Evolutionary conservation across 768 basidiomycete species (phyloP), one percentile per base, ranked within the genome.

Genomic region (Suillus fuscotomentosus): DNA sequence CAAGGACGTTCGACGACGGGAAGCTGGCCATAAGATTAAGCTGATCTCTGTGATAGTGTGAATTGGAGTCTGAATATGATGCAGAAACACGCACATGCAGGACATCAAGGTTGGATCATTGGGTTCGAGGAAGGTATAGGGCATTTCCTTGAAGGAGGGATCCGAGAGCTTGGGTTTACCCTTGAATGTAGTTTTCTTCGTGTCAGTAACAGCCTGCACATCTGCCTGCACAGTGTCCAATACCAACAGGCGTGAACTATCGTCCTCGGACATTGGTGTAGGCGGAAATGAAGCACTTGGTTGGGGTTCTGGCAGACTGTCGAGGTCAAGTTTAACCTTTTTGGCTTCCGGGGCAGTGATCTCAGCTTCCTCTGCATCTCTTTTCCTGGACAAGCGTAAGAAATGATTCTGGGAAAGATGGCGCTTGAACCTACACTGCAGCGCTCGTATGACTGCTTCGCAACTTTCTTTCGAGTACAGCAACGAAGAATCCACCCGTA

Each of bases 401-500:
- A 27, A 62, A 7, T 39, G 38, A 3, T 20, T 31, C 15, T 60
- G 22, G 14, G 24, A 2, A 43, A 8, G 20, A 17, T 24, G 39
- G 48, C n/a, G 1, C 11, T 34, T 55, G 14, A 20, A 3, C 61
- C 61, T 61, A 75, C 75, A 64, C 60, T 54, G 62, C 55, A 5
- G 27, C 67, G 34, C 47, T 64, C n/a, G 59, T 42, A 3, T 57
- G 36, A 6, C 48, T 36, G 2, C 67, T 63, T 39, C 34, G 64
- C 17, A 68, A 65, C 61, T 78, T 84, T 71, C 82, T 85, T 72
- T 90, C 84, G 42, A 98, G 75, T 0, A 97, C 91, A 13, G 95
- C 95, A n/a, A 99, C 88, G 72, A 97, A 99, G 78, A 99, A 99
- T 0, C 95, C 97, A 3, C 97, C 97, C 0, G 95, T 94, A 71